phyloP scores from a whole-genome alignment of 2,329 filamentous ascomycete genomes.

The Aspergillus sp. region DNA sequence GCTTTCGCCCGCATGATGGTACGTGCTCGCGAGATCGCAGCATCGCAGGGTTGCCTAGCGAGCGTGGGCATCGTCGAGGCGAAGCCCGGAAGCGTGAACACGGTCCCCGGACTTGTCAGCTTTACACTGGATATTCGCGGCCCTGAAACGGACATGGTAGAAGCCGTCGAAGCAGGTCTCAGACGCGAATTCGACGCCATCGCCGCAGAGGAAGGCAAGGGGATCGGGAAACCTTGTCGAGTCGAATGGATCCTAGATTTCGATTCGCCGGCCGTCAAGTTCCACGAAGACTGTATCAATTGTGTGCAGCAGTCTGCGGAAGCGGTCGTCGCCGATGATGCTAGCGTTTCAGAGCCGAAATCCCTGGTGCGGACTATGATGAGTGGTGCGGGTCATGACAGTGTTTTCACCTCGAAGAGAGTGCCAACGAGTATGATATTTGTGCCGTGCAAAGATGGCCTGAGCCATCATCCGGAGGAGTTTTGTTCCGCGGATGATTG shows the following conservation, averaged over 20 bases:
- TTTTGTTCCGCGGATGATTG: conserved; percentile 55
- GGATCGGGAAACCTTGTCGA: conserved; percentile 43
- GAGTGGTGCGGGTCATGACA: conserved; percentile 59
- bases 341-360: conserved; percentile 29
- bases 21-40: conserved; percentile 55
- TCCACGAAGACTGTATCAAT: conserved; percentile 59
- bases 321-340: conserved; percentile 46
- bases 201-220: conserved; percentile 49
- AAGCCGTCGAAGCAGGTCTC: conserved; percentile 50
- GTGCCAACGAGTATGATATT: conserved; percentile 62
- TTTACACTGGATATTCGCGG: conserved; percentile 63
- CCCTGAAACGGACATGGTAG: conserved; percentile 48
- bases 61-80: conserved; percentile 62
- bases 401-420: conserved; percentile 51
- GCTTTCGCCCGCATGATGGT: conserved; percentile 61
- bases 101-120: conserved; percentile 58
- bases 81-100: conserved; percentile 63
- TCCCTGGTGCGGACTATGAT: conserved; percentile 47
- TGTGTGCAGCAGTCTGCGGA: conserved; percentile 55
- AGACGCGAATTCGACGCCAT: conserved; percentile 52
- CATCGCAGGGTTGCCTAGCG: conserved; percentile 52
- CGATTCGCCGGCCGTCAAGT: conserved; percentile 52
- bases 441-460: conserved; percentile 54
- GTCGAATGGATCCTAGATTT: conserved; percentile 56
- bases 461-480: conserved; percentile 58